phyloP scores from a whole-genome alignment of 2,329 filamentous ascomycete genomes.

The Arthrobotrys sphaeroides region DNA sequence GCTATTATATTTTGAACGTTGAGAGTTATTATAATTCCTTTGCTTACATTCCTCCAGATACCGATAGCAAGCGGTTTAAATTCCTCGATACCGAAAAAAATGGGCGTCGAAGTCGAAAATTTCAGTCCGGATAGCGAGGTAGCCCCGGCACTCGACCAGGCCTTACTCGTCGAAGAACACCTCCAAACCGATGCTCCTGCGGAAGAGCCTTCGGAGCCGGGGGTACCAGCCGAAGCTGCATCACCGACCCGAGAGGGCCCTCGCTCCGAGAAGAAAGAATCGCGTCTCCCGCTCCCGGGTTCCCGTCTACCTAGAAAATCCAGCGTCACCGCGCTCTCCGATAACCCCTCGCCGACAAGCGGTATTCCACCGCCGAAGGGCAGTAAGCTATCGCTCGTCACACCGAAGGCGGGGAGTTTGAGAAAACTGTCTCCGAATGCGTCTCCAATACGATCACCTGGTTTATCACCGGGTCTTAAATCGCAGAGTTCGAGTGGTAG shows the following conservation, averaged over 20 bases:
- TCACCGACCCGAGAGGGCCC: conserved; percentile 6
- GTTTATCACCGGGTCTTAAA: conserved; percentile 18
- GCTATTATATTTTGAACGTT: not conserved
- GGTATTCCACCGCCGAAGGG: conserved; percentile 1
- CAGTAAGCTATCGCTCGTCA: conserved; percentile 8
- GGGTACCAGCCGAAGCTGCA: not conserved
- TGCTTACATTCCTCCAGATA: conserved; percentile 4
- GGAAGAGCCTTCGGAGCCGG: not conserved
- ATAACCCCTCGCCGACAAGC: not conserved
- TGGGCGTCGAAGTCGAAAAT: conserved; percentile 5
- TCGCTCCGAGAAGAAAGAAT: conserved; percentile 34
- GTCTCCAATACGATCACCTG: conserved; percentile 27
- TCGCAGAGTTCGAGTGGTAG: conserved; percentile 31
- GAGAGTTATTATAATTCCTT: not conserved
- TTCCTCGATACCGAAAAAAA: not conserved
- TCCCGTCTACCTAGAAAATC: conserved; percentile 43
- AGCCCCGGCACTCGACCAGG: not conserved
- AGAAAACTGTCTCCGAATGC: conserved; percentile 24
- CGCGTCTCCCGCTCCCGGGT: conserved; percentile 32
- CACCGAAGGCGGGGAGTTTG: conserved; percentile 11
- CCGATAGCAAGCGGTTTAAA: not conserved
- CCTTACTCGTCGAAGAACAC: not conserved
- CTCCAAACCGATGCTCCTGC: not conserved
- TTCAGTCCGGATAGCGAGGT: not conserved
- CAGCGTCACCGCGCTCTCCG: conserved; percentile 13